Evolutionary conservation across 345 rosid genomes (phyloP).

Genomic region (Acer campestre): DNA sequence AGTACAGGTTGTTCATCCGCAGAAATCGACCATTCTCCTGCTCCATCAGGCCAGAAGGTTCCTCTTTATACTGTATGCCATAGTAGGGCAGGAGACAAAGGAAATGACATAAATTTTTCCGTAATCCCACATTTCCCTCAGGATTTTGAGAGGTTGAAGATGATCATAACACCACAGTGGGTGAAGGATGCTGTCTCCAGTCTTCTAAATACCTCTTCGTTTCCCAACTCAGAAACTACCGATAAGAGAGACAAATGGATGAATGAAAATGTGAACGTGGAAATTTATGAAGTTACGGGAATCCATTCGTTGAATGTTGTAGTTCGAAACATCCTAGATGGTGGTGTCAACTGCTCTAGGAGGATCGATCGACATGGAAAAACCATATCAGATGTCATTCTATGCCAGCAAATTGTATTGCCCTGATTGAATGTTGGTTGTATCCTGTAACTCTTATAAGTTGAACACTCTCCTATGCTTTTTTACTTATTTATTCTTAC

Average conservation of each 20-base stretch:
- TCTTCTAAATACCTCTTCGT: constrained; percentile 52
- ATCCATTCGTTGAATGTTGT: constrained; percentile 72
- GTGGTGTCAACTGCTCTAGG: constrained; percentile 89
- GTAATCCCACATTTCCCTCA: constrained; percentile 67
- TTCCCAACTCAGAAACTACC: constrained; percentile 36
- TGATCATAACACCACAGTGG: constrained; percentile 68
- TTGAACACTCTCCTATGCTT: background rate
- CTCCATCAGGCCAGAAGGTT: constrained; percentile 57
- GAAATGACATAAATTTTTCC: constrained; percentile 81
- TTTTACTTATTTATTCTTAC: background rate
- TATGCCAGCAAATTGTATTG: constrained; percentile 62
- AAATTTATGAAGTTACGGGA: constrained; percentile 75
- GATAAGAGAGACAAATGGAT: constrained; percentile 38
- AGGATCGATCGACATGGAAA: constrained; percentile 92
- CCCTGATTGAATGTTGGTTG: constrained; percentile 26
- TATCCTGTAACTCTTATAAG: too few relatives aligned
- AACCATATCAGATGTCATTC: constrained; percentile 74
- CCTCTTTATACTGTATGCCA: constrained; percentile 73
- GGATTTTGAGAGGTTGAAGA: constrained; percentile 63
- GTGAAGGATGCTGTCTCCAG: constrained; percentile 62
- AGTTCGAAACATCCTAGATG: constrained; percentile 78
- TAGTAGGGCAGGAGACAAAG: constrained; percentile 85
- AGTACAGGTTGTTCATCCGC: constrained; percentile 8
- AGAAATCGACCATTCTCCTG: constrained; percentile 40
- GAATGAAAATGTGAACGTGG: constrained; percentile 51